phyloP scores from a whole-genome alignment of 805 yeast species.

The Osmozyma mogii region DNA sequence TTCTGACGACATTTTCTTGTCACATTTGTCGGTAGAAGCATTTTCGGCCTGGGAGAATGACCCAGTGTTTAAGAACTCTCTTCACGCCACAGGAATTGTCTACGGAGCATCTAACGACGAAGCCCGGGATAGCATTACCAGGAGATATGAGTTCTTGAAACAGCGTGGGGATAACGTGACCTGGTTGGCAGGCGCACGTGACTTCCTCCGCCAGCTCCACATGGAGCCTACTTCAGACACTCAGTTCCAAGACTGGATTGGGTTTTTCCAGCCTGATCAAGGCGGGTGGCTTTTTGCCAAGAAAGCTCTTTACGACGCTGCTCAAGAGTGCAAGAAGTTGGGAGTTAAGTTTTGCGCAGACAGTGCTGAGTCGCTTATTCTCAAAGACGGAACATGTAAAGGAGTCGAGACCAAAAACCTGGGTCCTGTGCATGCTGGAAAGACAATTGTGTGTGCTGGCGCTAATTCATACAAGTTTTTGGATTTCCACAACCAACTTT shows the following conservation, averaged over 20 bases:
- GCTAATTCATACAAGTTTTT: conserved; percentile 28
- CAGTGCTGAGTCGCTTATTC: conserved; percentile 14
- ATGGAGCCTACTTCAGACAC: conserved; percentile 5
- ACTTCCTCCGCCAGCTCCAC: background rate
- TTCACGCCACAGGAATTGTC: conserved; percentile 6
- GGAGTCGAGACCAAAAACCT: conserved; percentile 1
- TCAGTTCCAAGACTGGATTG: conserved; percentile 19
- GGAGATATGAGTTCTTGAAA: conserved; percentile 5
- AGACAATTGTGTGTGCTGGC: conserved; percentile 30
- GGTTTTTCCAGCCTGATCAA: conserved; percentile 19
- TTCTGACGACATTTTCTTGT: conserved; percentile 15
- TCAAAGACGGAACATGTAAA: conserved; percentile 8
- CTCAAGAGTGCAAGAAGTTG: conserved; percentile 16
- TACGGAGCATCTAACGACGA: conserved; percentile 6
- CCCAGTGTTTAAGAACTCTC: conserved; percentile 17
- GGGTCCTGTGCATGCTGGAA: conserved; percentile 10
- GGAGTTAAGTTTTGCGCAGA: conserved; percentile 27
- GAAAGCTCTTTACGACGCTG: conserved; percentile 19
- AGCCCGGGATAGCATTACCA: conserved; percentile 9
- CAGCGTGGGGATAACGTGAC: conserved; percentile 4
- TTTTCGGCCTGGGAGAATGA: conserved; percentile 24
- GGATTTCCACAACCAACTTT: conserved; percentile 26
- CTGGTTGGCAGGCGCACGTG: conserved; percentile 1
- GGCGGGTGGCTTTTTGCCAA: conserved; percentile 34
- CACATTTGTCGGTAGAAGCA: conserved; percentile 28